Percentiles rank a stretch among this genome's conserved stretches.
phyloP scores from a whole-genome alignment of 306 rosid genomes.

The Quercus suber region DNA sequence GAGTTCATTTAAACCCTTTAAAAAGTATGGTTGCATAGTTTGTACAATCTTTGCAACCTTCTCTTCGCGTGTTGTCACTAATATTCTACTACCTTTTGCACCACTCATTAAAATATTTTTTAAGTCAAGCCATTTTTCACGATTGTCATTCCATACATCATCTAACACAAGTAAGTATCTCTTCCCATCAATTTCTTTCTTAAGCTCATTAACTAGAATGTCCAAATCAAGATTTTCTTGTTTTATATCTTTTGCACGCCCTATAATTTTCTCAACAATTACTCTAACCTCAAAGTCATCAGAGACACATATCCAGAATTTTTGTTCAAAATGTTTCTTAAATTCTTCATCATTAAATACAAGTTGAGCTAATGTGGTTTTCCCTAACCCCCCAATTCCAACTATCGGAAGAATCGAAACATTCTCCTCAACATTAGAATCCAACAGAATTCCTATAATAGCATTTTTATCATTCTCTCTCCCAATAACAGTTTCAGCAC shows the following conservation, averaged over 20 bases:
- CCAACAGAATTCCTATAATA: background rate
- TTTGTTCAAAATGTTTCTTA: background rate
- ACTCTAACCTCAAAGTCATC: background rate
- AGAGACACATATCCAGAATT: background rate
- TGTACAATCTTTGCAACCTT: background rate
- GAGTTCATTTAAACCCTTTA: background rate
- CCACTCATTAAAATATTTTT: background rate
- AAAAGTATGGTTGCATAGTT: background rate
- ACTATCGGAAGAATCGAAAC: conserved; percentile 3
- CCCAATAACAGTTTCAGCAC: background rate
- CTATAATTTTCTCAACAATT: background rate
- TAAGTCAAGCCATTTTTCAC: background rate
- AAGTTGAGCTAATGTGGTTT: conserved; percentile 12
- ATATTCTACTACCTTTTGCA: background rate
- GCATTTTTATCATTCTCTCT: conserved; percentile 3
- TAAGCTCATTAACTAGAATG: background rate
- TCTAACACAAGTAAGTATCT: background rate
- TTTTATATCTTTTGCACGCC: accelerated
- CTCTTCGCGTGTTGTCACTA: background rate
- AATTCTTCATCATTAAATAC: background rate
- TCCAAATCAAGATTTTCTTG: background rate
- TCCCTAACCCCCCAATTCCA: conserved; percentile 20
- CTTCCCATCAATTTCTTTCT: background rate
- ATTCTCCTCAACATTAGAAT: background rate
- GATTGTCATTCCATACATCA: conserved; percentile 8